phyloP scores from a whole-genome alignment of 768 basidiomycete genomes.

The Leucosporidium yakuticum region DNA sequence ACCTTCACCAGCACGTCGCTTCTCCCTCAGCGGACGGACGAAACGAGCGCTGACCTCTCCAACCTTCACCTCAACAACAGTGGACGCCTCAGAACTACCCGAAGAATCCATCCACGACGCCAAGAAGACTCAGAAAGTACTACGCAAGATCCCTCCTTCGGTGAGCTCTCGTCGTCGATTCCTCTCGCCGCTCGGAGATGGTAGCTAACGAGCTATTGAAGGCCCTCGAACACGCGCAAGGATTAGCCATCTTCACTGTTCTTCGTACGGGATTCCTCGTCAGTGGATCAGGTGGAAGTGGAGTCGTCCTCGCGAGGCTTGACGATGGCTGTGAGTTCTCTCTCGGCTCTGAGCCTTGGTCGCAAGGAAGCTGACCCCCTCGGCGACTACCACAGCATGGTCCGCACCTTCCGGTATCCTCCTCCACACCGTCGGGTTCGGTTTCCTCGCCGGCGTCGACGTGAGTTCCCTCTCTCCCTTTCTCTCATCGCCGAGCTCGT shows the following conservation, averaged over 20 bases:
- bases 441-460: conserved; percentile 9
- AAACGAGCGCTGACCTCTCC: not conserved
- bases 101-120: conserved; percentile 18
- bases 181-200: not conserved
- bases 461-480: not conserved
- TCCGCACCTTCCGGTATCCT: conserved; percentile 19
- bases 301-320: conserved; percentile 18
- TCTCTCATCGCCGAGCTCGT: not conserved
- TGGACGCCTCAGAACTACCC: conserved; percentile 17
- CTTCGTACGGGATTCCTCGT: conserved; percentile 6
- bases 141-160: conserved; percentile 28
- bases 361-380: not conserved
- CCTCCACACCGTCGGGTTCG: conserved; percentile 7
- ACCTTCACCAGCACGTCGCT: conserved; percentile 15
- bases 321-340: conserved; percentile 24
- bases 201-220: no score
- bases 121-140: conserved; percentile 26
- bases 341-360: no score
- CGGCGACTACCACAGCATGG: conserved; percentile 1
- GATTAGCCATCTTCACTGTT: conserved; percentile 16
- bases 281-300: conserved; percentile 5
- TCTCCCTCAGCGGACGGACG: not conserved
- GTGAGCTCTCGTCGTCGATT: not conserved
- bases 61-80: not conserved
- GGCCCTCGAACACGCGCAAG: not conserved